Evolutionary conservation across 2,329 filamentous ascomycete species (phyloP), one percentile per base, ranked within the genome.

Genomic region (Monosporascus sp.): DNA sequence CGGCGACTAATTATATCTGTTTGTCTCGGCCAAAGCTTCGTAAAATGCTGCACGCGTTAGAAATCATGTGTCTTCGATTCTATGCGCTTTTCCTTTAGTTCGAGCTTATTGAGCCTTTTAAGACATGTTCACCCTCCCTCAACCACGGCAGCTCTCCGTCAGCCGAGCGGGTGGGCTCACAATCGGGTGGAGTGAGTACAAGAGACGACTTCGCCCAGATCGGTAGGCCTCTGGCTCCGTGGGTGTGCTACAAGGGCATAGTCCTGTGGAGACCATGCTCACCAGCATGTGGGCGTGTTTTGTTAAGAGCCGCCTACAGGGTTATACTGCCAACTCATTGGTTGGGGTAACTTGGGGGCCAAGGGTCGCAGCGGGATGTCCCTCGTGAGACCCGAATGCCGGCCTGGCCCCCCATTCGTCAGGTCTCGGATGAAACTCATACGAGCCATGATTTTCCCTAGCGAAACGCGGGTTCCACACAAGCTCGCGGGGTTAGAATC

Each of bases 1-100:
- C 11, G 11, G 31, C 31, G 19, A 41, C 58, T 55, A 61, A 61
- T 61, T 53, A 58, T 37, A 37, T 41, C 38, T 37, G 31, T 26
- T 46, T 26, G 20, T 46, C 48, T 55, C 51, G 47, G 55, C 54
- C 45, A 54, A 57, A 54, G 58, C 51, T 53, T 54, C 46, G 38
- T 53, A 55, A 54, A 54, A 55, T 49, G 55, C 58, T 57, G 65
- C 61, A 57, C 60, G 57, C 55, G 56, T 24, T 54, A 50, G 45
- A 55, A 63, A 63, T 66, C 64, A 66, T 66, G 64, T 66, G 64
- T 58, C 60, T 61, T 60, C 59, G 57, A 58, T 52, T 50, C 58
- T 56, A 66, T 66, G 64, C 64, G 62, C 55, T 56, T 55, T 14
- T 57, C 55, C 60, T 60, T 57, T 59, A 56, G 53, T 55, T 48